A percentile compares a stretch with the other conserved stretches of the same genome.
Evolutionary conservation across 371 early-diverging fungal genomes (phyloP).

Genomic region (Coemansia sp.): DNA sequence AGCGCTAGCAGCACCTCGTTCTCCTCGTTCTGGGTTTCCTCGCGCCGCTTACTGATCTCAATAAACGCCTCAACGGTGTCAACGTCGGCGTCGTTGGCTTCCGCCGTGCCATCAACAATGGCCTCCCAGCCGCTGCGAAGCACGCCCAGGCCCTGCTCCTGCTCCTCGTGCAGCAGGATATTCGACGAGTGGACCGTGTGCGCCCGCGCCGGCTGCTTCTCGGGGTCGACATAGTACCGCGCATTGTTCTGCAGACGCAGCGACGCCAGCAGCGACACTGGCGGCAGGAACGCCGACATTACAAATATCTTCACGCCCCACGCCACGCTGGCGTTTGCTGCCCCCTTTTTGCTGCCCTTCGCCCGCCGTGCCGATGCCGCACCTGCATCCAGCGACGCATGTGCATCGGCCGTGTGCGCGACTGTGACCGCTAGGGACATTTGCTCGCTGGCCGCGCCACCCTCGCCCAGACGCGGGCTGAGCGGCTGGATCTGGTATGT

Average conservation of each 20-base stretch:
- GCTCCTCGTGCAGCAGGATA: slow-evolving; percentile 48
- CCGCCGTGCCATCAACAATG: slow-evolving; percentile 39
- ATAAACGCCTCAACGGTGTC: slow-evolving; percentile 22
- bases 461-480: slow-evolving; percentile 29
- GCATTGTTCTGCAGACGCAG: slow-evolving; percentile 48
- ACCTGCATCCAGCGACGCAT: slow-evolving; percentile 20
- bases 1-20: slow-evolving; percentile 46
- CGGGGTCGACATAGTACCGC: slow-evolving; percentile 47
- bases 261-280: slow-evolving; percentile 41
- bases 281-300: slow-evolving; percentile 42
- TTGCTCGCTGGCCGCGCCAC: slow-evolving; percentile 36
- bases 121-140: slow-evolving; percentile 51
- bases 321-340: background rate
- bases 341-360: background rate
- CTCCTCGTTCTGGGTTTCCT: slow-evolving; percentile 38
- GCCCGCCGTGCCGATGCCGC: background rate
- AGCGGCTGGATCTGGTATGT: slow-evolving; percentile 43
- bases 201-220: slow-evolving; percentile 22
- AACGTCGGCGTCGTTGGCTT: background rate
- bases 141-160: slow-evolving; percentile 49
- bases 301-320: slow-evolving; percentile 44
- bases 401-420: slow-evolving; percentile 28
- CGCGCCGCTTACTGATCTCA: slow-evolving; percentile 28
- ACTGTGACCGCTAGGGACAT: slow-evolving; percentile 39
- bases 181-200: slow-evolving; percentile 44